Evolutionary conservation across 306 rosid species (phyloP).

Genomic region (Cajanus cajan): DNA sequence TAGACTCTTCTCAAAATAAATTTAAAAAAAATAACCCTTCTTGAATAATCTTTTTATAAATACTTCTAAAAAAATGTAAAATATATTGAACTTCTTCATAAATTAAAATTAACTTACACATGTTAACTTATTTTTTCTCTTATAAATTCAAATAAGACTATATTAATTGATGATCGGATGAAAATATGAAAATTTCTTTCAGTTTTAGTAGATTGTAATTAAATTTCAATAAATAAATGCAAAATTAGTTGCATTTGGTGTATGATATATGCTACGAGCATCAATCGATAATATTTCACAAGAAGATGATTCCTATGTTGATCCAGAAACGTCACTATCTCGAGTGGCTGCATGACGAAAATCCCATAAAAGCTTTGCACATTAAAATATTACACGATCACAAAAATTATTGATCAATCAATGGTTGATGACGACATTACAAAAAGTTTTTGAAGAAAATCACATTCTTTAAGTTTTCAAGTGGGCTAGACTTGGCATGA

Average conservation of each 20-base stretch:
- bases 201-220: no score
- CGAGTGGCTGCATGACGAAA: conserved; percentile 23
- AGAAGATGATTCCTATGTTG: conserved; percentile 22
- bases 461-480: conserved; percentile 5
- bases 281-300: conserved; percentile 3
- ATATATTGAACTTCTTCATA: no score
- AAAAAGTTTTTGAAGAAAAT: conserved; percentile 25
- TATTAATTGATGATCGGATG: no score
- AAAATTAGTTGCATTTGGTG: not conserved
- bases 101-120: no score
- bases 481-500: conserved; percentile 18
- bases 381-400: conserved; percentile 3
- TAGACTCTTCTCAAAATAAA: no score
- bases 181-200: no score
- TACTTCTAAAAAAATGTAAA: no score
- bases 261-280: not conserved
- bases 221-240: not conserved
- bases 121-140: no score
- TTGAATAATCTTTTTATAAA: no score
- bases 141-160: no score
- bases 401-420: conserved; percentile 27
- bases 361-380: conserved; percentile 22
- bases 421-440: conserved; percentile 37
- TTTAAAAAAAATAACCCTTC: no score
- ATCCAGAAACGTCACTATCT: conserved; percentile 41